These are phyloP conservation scores for Aspergillus sp. DNA, from an alignment of 2,329 filamentous ascomycete species.

Conservation along the genomic window DNA sequence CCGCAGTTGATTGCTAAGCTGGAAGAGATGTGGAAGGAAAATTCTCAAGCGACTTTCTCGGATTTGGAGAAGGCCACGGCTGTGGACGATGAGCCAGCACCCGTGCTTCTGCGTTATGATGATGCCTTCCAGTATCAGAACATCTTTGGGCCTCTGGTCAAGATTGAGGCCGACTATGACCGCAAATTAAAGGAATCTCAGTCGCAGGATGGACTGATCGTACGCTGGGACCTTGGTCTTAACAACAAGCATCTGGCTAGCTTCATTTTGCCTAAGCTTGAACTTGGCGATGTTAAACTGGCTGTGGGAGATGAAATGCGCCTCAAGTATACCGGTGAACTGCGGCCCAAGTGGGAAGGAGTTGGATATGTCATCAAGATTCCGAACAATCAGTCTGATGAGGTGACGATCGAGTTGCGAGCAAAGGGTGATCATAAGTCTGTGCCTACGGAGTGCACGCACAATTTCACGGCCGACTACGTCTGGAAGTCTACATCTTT, in stretches of 20 bases:
- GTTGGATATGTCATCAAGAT: constrained; percentile 99
- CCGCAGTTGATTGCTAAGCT: constrained; percentile 94
- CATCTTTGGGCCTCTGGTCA: constrained; percentile 94
- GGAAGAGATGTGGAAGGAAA: constrained; percentile 98
- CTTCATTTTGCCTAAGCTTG: constrained; percentile 94
- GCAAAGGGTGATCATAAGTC: constrained; percentile 95
- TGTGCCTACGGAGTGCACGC: constrained; percentile 91
- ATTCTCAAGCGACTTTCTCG: constrained; percentile 80
- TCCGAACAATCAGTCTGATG: constrained; percentile 97
- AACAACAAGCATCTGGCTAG: constrained; percentile 98
- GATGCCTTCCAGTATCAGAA: constrained; percentile 99
- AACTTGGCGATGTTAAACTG: constrained; percentile 95
- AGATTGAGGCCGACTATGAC: constrained; percentile 99
- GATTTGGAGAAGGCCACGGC: constrained; percentile 89
- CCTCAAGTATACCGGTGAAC: constrained; percentile 90
- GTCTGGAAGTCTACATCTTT: constrained; percentile 99
- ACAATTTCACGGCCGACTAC: constrained; percentile 98
- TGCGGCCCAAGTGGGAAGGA: constrained; percentile 91
- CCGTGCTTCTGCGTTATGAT: constrained; percentile 90
- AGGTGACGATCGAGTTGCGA: constrained; percentile 91
- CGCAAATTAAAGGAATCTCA: constrained; percentile 98
- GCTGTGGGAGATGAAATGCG: constrained; percentile 99
- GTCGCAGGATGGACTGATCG: constrained; percentile 90
- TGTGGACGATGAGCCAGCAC: constrained; percentile 91
- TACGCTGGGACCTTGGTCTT: constrained; percentile 91